phyloP scores from a whole-genome alignment of 2,329 filamentous ascomycete species.

The Sporothrix humicola region DNA sequence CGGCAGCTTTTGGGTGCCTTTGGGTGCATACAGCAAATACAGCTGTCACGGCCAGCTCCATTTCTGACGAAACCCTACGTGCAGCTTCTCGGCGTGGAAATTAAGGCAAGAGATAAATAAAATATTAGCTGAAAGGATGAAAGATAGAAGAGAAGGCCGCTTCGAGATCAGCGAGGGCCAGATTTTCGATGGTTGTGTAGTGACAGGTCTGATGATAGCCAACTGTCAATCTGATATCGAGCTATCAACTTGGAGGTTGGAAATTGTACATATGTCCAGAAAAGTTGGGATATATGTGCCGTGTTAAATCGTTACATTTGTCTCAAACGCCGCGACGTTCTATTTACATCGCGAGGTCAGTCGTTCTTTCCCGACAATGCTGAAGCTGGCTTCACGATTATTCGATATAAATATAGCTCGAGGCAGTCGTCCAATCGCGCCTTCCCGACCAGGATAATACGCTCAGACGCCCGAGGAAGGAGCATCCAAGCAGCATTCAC shows the following conservation, averaged over 20 bases:
- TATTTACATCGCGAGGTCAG: neutral
- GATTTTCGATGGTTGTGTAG: no score
- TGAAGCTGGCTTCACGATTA: neutral
- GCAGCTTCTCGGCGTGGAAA: neutral
- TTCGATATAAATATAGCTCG: neutral
- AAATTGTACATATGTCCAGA: neutral
- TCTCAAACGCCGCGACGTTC: no score
- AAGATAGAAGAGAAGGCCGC: neutral
- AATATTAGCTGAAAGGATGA: neutral
- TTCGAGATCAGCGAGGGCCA: no score
- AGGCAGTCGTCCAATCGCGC: neutral
- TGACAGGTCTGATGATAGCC: neutral
- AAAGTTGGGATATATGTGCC: no score
- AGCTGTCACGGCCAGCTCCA: neutral
- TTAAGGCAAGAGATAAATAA: neutral
- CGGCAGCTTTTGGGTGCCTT: neutral
- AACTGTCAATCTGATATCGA: neutral
- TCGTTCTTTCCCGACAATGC: neutral
- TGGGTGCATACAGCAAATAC: no score
- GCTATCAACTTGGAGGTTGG: neutral
- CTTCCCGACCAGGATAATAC: neutral
- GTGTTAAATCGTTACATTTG: no score
- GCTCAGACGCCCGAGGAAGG: neutral
- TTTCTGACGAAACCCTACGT: constrained; percentile 6
- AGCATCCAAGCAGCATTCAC: neutral